phyloP scores from a whole-genome alignment of 371 early-diverging fungal species.

The Mucor plumbeus region DNA sequence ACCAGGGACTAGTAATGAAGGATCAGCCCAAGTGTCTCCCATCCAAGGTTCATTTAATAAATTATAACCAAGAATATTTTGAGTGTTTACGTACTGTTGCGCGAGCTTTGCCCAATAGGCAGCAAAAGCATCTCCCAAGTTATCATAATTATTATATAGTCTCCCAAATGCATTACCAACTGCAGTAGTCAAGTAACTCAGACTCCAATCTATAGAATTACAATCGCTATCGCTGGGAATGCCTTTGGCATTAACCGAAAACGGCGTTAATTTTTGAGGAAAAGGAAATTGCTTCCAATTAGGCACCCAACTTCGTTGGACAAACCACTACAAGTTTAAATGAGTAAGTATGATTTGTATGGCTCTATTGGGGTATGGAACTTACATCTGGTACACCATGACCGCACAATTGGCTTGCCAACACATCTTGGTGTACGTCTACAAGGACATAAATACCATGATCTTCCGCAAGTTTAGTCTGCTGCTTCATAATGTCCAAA shows the following conservation, averaged over 20 bases:
- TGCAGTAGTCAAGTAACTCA: slow-evolving; percentile 49
- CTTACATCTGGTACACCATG: slow-evolving; percentile 58
- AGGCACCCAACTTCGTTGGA: slow-evolving; percentile 40
- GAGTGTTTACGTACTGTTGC: slow-evolving; percentile 37
- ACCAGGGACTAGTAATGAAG: slow-evolving; percentile 41
- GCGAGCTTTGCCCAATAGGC: slow-evolving; percentile 58
- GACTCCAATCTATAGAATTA: slow-evolving; percentile 49
- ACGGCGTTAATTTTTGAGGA: slow-evolving; percentile 45
- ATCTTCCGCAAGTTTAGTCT: slow-evolving; percentile 49
- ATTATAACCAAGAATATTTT: slow-evolving; percentile 63
- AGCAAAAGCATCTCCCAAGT: slow-evolving; percentile 54
- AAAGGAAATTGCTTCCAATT: slow-evolving; percentile 40
- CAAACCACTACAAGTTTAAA: slow-evolving; percentile 43
- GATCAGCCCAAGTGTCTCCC: slow-evolving; percentile 50
- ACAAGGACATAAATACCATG: slow-evolving; percentile 51
- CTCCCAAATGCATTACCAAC: slow-evolving; percentile 58
- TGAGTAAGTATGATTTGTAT: too few species aligned
- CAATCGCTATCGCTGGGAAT: slow-evolving; percentile 48
- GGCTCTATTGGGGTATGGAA: background rate
- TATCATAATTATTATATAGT: slow-evolving; percentile 56
- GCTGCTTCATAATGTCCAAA: slow-evolving; percentile 46
- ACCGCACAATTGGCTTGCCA: slow-evolving; percentile 54
- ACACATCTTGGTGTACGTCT: slow-evolving; percentile 54
- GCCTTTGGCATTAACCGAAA: slow-evolving; percentile 45
- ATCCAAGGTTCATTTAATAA: slow-evolving; percentile 65